Percentiles rank a stretch among this genome's conserved stretches.
Conservation (phyloP, 345 rosid species). For the Eucalyptus polybractea region DNA sequence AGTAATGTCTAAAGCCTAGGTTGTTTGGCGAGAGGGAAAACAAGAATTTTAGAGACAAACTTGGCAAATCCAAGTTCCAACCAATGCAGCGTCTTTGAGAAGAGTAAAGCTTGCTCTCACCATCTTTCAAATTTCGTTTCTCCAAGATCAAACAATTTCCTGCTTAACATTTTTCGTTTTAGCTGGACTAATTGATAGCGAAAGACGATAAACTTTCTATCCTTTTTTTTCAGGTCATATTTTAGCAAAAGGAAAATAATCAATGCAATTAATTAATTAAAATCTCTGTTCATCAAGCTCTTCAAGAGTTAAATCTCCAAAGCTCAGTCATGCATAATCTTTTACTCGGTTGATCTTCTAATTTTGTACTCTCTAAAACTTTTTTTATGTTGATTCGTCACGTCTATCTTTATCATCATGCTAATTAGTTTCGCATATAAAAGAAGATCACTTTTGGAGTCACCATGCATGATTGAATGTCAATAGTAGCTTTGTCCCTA, state of each 20-base stretch:
- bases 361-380: background rate
- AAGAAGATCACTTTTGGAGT: background rate
- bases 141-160: background rate
- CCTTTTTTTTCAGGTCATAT: background rate
- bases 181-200: background rate
- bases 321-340: background rate
- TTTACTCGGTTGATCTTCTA: background rate
- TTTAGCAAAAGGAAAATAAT: background rate
- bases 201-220: background rate
- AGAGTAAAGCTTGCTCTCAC: background rate
- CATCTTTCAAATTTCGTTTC: too few relatives aligned
- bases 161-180: too few relatives aligned
- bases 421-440: background rate
- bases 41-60: slow-evolving; percentile 56
- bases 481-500: accelerated
- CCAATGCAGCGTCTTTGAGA: background rate
- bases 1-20: too few relatives aligned
- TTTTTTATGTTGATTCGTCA: background rate
- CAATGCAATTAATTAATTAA: too few relatives aligned
- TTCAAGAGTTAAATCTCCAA: background rate
- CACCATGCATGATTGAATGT: accelerated
- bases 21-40: slow-evolving; percentile 73
- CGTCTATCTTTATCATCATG: background rate
- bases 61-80: slow-evolving; percentile 31
- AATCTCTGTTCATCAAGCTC: background rate